A percentile compares a stretch with the other conserved stretches of the same genome.
These are phyloP conservation scores for Diospyros kaki DNA, from an alignment of 148 eudicot genomes.

Conservation along the genomic window DNA sequence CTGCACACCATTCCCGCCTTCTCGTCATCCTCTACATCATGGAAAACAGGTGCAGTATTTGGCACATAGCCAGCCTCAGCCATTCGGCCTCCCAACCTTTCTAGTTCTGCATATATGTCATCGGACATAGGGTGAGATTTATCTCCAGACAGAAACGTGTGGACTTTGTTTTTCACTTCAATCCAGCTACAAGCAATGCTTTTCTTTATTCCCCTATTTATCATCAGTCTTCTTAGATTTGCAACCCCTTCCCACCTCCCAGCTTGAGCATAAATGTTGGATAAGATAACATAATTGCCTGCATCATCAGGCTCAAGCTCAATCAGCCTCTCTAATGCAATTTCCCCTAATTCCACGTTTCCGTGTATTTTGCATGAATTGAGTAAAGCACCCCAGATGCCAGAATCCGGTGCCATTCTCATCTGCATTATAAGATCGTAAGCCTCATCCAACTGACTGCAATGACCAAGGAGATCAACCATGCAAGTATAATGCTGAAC, in stretches of 20 bases:
- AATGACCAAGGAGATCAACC: slow-evolving; percentile 62
- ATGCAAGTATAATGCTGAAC: slow-evolving; percentile 62
- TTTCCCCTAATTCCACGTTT: slow-evolving; percentile 49
- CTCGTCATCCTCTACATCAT: slow-evolving; percentile 65
- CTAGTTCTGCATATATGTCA: slow-evolving; percentile 50
- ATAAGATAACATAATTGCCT: slow-evolving; percentile 55
- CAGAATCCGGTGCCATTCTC: slow-evolving; percentile 48
- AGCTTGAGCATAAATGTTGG: slow-evolving; percentile 63
- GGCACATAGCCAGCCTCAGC: slow-evolving; percentile 50
- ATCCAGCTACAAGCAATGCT: slow-evolving; percentile 64
- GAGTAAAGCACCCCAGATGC: slow-evolving; percentile 57
- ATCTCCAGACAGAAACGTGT: slow-evolving; percentile 58
- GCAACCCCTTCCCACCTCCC: slow-evolving; percentile 66
- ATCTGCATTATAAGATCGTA: slow-evolving; percentile 39
- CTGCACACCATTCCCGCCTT: slow-evolving; percentile 51
- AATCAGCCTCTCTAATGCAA: slow-evolving; percentile 44
- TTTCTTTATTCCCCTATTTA: slow-evolving; percentile 44
- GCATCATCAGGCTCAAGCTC: slow-evolving; percentile 63
- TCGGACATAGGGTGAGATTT: slow-evolving; percentile 46
- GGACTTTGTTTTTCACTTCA: slow-evolving; percentile 54
- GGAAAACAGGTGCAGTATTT: slow-evolving; percentile 47
- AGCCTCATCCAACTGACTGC: slow-evolving; percentile 46
- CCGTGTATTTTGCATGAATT: slow-evolving; percentile 55
- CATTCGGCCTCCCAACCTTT: slow-evolving; percentile 39
- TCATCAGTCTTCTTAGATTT: slow-evolving; percentile 48